Percentiles rank a stretch among this genome's conserved stretches.
phyloP scores from a whole-genome alignment of 352 stramenopile species.

The Globisporangium ultimum region DNA sequence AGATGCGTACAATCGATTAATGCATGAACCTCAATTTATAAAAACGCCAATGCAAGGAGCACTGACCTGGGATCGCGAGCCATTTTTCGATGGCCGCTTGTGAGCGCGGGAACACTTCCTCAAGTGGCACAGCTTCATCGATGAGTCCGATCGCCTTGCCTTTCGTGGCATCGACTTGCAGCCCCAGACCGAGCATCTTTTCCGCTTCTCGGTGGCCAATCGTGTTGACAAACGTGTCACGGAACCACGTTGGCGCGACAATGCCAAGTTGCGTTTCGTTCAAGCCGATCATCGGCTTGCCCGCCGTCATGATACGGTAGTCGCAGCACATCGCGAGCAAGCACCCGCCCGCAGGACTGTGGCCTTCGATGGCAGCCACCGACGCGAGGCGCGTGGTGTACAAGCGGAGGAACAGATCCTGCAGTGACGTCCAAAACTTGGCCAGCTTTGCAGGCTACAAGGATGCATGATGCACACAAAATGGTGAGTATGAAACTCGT shows the following conservation, averaged over 20 bases:
- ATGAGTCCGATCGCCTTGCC: conserved; percentile 73
- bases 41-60: not conserved
- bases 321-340: conserved; percentile 94
- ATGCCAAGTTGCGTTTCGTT: conserved; percentile 95
- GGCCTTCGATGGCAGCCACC: conserved; percentile 89
- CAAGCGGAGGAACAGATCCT: conserved; percentile 91
- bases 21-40: not conserved
- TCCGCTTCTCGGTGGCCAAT: conserved; percentile 80
- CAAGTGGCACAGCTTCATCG: conserved; percentile 69
- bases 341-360: conserved; percentile 92
- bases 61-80: conserved; percentile 73
- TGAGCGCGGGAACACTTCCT: conserved; percentile 71
- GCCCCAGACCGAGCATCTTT: conserved; percentile 79
- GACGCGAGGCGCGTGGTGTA: conserved; percentile 89
- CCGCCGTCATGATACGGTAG: conserved; percentile 91
- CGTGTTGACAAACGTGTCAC: conserved; percentile 80
- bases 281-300: conserved; percentile 88
- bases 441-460: conserved; percentile 47
- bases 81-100: conserved; percentile 67
- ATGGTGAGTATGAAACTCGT: not conserved
- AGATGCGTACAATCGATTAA: conserved; percentile 1
- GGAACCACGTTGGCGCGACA: conserved; percentile 79
- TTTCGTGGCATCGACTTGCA: conserved; percentile 76
- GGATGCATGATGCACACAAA: not conserved
- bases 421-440: conserved; percentile 91